These are phyloP conservation scores for Sclerotinia glacialis DNA, from an alignment of 2,329 filamentous ascomycete genomes.

Conservation along the genomic window DNA sequence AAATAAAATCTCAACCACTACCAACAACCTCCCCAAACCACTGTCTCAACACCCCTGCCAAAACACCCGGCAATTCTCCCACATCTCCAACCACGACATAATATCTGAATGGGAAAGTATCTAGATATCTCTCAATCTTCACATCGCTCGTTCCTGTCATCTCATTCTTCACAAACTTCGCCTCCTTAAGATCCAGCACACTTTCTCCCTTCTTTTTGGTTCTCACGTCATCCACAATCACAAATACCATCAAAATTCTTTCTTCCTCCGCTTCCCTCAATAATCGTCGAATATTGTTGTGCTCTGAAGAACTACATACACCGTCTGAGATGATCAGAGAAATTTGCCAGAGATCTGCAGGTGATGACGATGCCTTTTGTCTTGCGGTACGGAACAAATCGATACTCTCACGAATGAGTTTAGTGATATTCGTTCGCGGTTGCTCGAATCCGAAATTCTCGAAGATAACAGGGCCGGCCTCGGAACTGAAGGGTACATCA, in stretches of 20 bases:
- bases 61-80: slow-evolving; percentile 80
- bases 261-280: slow-evolving; percentile 88
- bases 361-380: slow-evolving; percentile 48
- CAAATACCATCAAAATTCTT: slow-evolving; percentile 96
- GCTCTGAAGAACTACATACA: slow-evolving; percentile 76
- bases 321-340: slow-evolving; percentile 92
- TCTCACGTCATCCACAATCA: slow-evolving; percentile 75
- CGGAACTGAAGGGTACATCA: slow-evolving; percentile 73
- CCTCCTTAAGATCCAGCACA: slow-evolving; percentile 86
- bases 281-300: slow-evolving; percentile 76
- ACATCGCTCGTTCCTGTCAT: slow-evolving; percentile 60
- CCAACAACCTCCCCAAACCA: slow-evolving; percentile 77
- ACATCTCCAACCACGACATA: slow-evolving; percentile 94
- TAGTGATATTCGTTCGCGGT: slow-evolving; percentile 78
- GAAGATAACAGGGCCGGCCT: slow-evolving; percentile 80
- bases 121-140: slow-evolving; percentile 85
- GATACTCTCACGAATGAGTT: slow-evolving; percentile 73
- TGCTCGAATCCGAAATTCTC: slow-evolving; percentile 83
- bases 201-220: slow-evolving; percentile 56
- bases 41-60: slow-evolving; percentile 85
- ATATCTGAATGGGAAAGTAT: slow-evolving; percentile 95
- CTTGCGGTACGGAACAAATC: slow-evolving; percentile 78
- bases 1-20: background rate
- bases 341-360: slow-evolving; percentile 87
- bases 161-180: slow-evolving; percentile 70